Evolutionary conservation across 2,329 filamentous ascomycete genomes (phyloP).

Genomic region (Berkeleyomyces basicola): DNA sequence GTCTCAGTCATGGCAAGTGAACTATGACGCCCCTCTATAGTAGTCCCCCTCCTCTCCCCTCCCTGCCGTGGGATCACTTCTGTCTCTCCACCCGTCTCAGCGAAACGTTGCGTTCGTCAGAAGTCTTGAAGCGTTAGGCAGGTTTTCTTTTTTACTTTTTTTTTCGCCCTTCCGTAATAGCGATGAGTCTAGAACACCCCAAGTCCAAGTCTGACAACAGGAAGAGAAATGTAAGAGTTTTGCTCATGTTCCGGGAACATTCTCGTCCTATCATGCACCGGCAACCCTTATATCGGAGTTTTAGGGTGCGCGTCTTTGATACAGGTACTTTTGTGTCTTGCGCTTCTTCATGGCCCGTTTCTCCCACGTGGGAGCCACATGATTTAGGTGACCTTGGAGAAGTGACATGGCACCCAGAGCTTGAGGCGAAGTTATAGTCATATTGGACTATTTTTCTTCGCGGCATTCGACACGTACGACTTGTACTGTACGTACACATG

Average conservation of each 20-base stretch:
- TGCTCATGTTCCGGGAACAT: too few relatives aligned
- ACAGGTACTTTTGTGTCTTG: too few relatives aligned
- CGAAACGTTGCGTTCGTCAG: slow-evolving; percentile 1
- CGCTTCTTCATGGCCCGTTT: background rate
- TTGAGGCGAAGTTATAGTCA: background rate
- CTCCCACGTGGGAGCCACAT: background rate
- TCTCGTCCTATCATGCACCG: too few relatives aligned
- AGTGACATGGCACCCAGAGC: background rate
- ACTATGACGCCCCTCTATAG: background rate
- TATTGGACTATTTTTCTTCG: too few relatives aligned
- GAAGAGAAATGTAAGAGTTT: too few relatives aligned
- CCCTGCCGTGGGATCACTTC: background rate
- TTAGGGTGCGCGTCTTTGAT: too few relatives aligned
- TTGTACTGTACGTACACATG: background rate
- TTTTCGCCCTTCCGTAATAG: background rate
- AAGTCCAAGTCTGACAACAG: too few relatives aligned
- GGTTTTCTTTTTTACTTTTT: background rate
- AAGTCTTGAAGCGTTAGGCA: background rate
- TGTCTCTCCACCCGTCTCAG: background rate
- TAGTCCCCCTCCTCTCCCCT: background rate
- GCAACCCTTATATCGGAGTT: too few relatives aligned
- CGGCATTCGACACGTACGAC: background rate
- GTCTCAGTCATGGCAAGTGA: background rate
- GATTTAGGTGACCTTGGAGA: background rate
- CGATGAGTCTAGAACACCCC: too few relatives aligned